A percentile compares a stretch with the other conserved stretches of the same genome.
These are phyloP conservation scores for Solanum gandarillasii DNA, from an alignment of 257 asterid genomes.

Conservation along the genomic window DNA sequence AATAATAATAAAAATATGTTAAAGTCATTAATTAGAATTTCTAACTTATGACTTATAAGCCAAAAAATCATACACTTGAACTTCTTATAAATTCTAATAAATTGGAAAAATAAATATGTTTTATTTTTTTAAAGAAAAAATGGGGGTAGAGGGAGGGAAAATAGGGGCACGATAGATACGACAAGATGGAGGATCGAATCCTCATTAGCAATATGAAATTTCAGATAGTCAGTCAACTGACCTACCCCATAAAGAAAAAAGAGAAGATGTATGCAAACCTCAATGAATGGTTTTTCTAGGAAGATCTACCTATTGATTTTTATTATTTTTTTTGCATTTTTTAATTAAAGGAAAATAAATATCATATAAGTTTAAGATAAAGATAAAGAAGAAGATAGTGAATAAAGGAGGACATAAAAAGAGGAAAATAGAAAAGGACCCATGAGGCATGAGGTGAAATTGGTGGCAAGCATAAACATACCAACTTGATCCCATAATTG, in stretches of 20 bases:
- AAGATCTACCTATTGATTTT: not conserved
- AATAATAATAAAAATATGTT: too few species aligned
- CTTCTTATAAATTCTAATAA: not conserved
- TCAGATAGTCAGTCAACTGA: not conserved
- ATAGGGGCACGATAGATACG: not conserved
- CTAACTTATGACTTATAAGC: not conserved
- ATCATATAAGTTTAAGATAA: not conserved
- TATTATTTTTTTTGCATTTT: not conserved
- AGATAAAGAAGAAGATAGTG: not conserved
- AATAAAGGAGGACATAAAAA: not conserved
- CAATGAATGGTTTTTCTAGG: not conserved
- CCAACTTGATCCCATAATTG: slow-evolving; percentile 58
- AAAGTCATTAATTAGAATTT: not conserved
- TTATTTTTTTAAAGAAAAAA: too few species aligned
- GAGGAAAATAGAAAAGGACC: not conserved
- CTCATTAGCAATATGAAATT: not conserved
- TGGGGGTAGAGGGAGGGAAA: not conserved
- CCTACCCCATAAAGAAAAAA: not conserved
- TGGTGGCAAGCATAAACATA: slow-evolving; percentile 48
- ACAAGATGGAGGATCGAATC: not conserved
- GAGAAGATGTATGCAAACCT: not conserved
- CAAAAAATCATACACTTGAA: not conserved
- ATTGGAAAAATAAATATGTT: not conserved
- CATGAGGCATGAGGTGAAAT: not conserved
- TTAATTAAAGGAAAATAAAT: not conserved